A percentile compares a stretch with the other conserved stretches of the same genome.
Evolutionary conservation across 208 protist genomes (phyloP).

Genomic region (Novymonas esmeraldas): DNA sequence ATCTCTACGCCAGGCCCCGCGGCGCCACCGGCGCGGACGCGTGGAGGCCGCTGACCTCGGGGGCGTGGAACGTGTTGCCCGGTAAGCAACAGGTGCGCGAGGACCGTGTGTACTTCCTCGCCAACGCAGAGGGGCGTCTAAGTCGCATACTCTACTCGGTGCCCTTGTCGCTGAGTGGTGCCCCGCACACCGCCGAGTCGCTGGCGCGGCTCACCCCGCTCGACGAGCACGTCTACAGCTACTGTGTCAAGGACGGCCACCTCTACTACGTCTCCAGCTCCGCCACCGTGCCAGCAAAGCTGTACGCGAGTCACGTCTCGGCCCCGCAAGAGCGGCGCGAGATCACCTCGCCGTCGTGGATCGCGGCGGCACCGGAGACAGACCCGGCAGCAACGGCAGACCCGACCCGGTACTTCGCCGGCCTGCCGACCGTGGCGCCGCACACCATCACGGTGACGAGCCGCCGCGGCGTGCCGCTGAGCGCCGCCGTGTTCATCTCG

Average conservation of each 20-base stretch:
- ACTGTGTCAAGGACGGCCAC: constrained; percentile 35
- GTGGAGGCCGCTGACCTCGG: constrained; percentile 70
- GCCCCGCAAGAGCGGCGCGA: constrained; percentile 16
- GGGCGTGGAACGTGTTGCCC: constrained; percentile 68
- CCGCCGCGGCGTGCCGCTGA: constrained; percentile 71
- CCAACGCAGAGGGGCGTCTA: constrained; percentile 66
- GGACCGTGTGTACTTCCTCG: constrained; percentile 58
- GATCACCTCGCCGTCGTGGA: constrained; percentile 17
- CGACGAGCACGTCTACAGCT: constrained; percentile 66
- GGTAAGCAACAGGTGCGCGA: constrained; percentile 24
- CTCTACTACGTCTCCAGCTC: constrained; percentile 67
- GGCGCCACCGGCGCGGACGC: constrained; percentile 9
- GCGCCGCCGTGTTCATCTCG: constrained; percentile 66
- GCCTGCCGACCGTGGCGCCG: constrained; percentile 45
- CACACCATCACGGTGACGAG: constrained; percentile 61
- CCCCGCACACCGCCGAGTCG: constrained; percentile 25
- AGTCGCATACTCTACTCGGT: constrained; percentile 57
- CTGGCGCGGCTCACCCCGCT: constrained; percentile 46
- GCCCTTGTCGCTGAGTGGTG: constrained; percentile 26
- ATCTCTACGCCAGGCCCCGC: constrained; percentile 51
- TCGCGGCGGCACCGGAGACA: not conserved
- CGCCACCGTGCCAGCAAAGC: constrained; percentile 35
- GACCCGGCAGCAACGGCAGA: constrained; percentile 13
- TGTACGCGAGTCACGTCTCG: constrained; percentile 41
- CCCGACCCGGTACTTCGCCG: constrained; percentile 16